Evolutionary conservation across 1,139 yeast genomes (phyloP).

Genomic region (Scheffersomyces cryptocercus): DNA sequence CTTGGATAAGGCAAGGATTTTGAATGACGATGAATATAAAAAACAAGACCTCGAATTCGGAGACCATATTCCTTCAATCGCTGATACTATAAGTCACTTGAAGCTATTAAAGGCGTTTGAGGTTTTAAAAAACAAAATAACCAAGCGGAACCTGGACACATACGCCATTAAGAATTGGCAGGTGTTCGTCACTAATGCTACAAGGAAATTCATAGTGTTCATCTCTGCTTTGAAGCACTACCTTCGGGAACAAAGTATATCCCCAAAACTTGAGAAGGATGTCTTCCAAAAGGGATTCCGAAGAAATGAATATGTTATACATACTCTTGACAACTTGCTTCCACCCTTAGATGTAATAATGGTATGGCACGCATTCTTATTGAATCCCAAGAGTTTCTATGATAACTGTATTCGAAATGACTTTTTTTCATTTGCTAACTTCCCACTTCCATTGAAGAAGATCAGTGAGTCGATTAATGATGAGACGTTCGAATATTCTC

Average conservation of each 20-base stretch:
- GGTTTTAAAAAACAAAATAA: conserved; percentile 19
- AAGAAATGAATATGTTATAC: conserved; percentile 1
- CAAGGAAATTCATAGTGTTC: conserved; percentile 29
- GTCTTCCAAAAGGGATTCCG: conserved; percentile 4
- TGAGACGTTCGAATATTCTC: conserved; percentile 20
- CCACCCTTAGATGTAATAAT: conserved; percentile 41
- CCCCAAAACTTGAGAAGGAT: conserved; percentile 2
- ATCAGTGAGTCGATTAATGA: conserved; percentile 23
- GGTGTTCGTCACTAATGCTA: conserved; percentile 29
- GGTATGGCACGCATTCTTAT: conserved; percentile 41
- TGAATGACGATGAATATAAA: background rate
- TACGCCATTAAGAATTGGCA: conserved; percentile 25
- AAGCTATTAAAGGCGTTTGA: conserved; percentile 31
- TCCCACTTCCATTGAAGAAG: conserved; percentile 28
- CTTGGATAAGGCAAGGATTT: no score
- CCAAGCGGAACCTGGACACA: conserved; percentile 1
- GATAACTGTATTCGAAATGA: conserved; percentile 28
- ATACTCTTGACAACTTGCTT: conserved; percentile 10
- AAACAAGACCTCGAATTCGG: no score
- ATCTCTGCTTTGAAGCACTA: conserved; percentile 18
- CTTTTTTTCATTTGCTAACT: conserved; percentile 20
- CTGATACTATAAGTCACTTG: conserved; percentile 26
- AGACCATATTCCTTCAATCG: conserved; percentile 9
- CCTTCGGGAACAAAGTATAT: background rate
- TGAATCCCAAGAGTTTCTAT: conserved; percentile 29